Percentiles rank a stretch among this genome's conserved stretches.
Evolutionary conservation across 805 yeast genomes (phyloP).

Genomic region (Nakazawaea siamensis): DNA sequence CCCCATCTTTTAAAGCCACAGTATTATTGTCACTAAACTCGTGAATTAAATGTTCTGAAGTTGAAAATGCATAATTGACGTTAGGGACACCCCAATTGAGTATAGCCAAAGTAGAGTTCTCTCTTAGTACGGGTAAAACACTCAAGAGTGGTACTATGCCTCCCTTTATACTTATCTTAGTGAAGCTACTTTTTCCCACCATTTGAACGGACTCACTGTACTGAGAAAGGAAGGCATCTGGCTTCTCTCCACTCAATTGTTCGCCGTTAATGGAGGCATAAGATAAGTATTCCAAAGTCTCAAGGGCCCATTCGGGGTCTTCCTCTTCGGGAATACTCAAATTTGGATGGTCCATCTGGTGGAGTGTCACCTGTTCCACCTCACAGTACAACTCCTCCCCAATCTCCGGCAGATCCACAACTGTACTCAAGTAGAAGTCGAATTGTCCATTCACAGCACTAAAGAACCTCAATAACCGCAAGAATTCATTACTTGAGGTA

Average conservation of each 20-base stretch:
- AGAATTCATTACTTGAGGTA: too few relatives aligned
- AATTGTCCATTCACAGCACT: too few relatives aligned
- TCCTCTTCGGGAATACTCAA: not conserved
- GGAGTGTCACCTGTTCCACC: not conserved
- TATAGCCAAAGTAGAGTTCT: too few relatives aligned
- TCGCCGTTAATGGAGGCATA: constrained; percentile 18
- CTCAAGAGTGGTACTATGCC: too few relatives aligned
- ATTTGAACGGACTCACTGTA: constrained; percentile 13
- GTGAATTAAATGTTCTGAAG: constrained; percentile 19
- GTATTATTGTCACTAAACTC: constrained; percentile 22
- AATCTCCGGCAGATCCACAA: not conserved
- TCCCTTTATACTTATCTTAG: too few relatives aligned
- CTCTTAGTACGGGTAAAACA: too few relatives aligned
- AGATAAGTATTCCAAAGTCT: constrained; percentile 23
- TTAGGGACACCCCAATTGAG: constrained; percentile 21
- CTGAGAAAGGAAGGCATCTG: constrained; percentile 19
- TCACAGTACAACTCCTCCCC: not conserved
- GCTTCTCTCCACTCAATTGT: constrained; percentile 16
- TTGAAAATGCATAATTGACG: constrained; percentile 18
- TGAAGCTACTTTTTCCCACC: too few relatives aligned
- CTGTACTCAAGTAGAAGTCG: too few relatives aligned
- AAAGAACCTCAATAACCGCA: too few relatives aligned
- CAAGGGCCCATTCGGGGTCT: constrained; percentile 16
- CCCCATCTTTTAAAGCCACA: constrained; percentile 13
- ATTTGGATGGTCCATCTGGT: not conserved